phyloP scores from a whole-genome alignment of 2,329 filamentous ascomycete genomes.

The Eutypella sp. region DNA sequence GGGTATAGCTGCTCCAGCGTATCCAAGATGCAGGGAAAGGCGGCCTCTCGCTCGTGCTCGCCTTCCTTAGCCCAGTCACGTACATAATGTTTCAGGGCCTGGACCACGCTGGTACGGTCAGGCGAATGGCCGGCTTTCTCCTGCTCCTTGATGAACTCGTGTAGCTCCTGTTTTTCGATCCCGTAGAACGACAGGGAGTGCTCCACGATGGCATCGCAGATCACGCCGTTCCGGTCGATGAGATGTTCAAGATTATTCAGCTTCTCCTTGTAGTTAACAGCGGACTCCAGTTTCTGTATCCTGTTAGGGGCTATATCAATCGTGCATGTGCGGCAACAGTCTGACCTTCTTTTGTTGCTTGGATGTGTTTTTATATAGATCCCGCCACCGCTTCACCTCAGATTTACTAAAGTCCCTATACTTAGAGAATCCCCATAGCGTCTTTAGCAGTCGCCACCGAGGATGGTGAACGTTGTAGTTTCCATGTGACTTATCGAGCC shows the following conservation, averaged over 20 bases:
- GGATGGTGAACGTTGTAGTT: constrained; percentile 32
- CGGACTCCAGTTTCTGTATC: constrained; percentile 46
- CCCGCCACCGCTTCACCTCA: constrained; percentile 31
- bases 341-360: constrained; percentile 28
- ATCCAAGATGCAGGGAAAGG: constrained; percentile 34
- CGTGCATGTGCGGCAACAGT: background rate
- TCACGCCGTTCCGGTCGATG: constrained; percentile 37
- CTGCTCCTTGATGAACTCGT: constrained; percentile 34
- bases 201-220: constrained; percentile 42
- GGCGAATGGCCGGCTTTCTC: constrained; percentile 32
- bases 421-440: constrained; percentile 31
- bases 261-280: constrained; percentile 52
- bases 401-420: constrained; percentile 31
- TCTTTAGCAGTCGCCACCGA: constrained; percentile 35
- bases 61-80: constrained; percentile 52
- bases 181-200: constrained; percentile 42
- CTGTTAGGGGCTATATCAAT: background rate
- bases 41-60: constrained; percentile 37
- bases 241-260: constrained; percentile 38
- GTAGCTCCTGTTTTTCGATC: constrained; percentile 38
- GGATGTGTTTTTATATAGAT: constrained; percentile 32
- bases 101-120: constrained; percentile 44
- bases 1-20: constrained; percentile 30
- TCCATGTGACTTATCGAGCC: constrained; percentile 24
- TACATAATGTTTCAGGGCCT: constrained; percentile 53